These are phyloP conservation scores for Stropharia rugosoannulata DNA, from an alignment of 768 basidiomycete genomes.

Conservation along the genomic window DNA sequence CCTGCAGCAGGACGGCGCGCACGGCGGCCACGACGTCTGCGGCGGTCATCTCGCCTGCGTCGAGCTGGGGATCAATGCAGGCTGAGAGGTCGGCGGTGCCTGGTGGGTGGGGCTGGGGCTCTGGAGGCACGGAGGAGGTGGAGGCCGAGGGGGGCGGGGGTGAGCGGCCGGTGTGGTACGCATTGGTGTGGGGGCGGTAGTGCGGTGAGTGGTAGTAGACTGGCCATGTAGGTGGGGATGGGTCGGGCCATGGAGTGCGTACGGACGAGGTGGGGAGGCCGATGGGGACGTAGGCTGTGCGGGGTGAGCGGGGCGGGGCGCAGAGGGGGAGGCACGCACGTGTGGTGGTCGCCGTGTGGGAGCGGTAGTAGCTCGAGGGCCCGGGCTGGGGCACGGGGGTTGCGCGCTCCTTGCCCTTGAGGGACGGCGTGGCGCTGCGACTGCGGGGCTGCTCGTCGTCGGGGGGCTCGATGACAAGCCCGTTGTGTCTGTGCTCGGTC, in stretches of 20 bases:
- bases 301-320: background rate
- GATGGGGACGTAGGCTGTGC: constrained; percentile 11
- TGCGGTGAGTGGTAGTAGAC: constrained; percentile 44
- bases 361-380: constrained; percentile 64
- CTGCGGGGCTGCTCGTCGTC: constrained; percentile 44
- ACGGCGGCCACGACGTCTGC: constrained; percentile 25
- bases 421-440: constrained; percentile 47
- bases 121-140: constrained; percentile 16
- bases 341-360: constrained; percentile 51
- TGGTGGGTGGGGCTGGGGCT: constrained; percentile 12
- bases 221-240: constrained; percentile 15
- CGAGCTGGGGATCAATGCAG: constrained; percentile 12
- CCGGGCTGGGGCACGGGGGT: constrained; percentile 24
- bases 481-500: constrained; percentile 53
- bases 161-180: constrained; percentile 18
- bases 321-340: constrained; percentile 28
- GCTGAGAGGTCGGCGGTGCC: background rate
- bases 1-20: constrained; percentile 22
- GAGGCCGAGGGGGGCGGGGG: constrained; percentile 14
- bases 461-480: constrained; percentile 57
- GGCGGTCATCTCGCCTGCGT: constrained; percentile 17
- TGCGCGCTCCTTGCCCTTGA: constrained; percentile 34
- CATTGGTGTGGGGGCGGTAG: constrained; percentile 41
- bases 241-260: constrained; percentile 13
- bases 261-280: constrained; percentile 38